Percentiles rank a stretch among this genome's conserved stretches.
These are phyloP conservation scores for Guyanaporus albipodus DNA, from an alignment of 768 basidiomycete genomes.

Conservation along the genomic window DNA sequence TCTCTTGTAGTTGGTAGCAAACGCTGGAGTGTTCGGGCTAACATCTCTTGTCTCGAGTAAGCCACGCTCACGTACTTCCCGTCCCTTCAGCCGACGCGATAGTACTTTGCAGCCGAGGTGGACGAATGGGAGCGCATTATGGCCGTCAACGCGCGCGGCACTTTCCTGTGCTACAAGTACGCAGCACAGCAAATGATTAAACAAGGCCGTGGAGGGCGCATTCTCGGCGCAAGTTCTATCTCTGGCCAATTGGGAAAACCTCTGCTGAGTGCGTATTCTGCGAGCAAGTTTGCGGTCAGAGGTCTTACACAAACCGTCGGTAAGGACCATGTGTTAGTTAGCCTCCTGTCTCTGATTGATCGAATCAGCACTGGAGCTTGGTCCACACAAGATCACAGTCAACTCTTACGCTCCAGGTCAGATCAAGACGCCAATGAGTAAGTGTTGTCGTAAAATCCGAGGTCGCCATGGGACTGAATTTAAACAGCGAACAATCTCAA, in stretches of 20 bases:
- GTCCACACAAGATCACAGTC: constrained; percentile 31
- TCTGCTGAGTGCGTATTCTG: constrained; percentile 10
- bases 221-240: constrained; percentile 39
- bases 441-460: not conserved
- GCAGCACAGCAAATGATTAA: constrained; percentile 57
- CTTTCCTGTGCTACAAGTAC: constrained; percentile 58
- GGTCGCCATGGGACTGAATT: not conserved
- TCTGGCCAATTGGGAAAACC: not conserved
- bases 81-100: not conserved
- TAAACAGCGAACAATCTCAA: not conserved
- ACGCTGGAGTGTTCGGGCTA: constrained; percentile 1
- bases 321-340: constrained; percentile 4
- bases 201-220: constrained; percentile 46
- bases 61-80: not conserved
- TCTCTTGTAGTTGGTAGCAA: constrained; percentile 13
- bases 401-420: constrained; percentile 38
- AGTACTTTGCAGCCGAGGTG: not conserved
- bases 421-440: constrained; percentile 31
- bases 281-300: constrained; percentile 39
- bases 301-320: constrained; percentile 37
- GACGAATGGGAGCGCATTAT: constrained; percentile 2
- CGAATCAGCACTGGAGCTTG: constrained; percentile 23
- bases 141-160: constrained; percentile 47
- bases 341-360: not conserved
- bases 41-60: constrained; percentile 1